Base-by-base conservation (phyloP, 805 yeast species). In the Kazachstania africana region DNA sequence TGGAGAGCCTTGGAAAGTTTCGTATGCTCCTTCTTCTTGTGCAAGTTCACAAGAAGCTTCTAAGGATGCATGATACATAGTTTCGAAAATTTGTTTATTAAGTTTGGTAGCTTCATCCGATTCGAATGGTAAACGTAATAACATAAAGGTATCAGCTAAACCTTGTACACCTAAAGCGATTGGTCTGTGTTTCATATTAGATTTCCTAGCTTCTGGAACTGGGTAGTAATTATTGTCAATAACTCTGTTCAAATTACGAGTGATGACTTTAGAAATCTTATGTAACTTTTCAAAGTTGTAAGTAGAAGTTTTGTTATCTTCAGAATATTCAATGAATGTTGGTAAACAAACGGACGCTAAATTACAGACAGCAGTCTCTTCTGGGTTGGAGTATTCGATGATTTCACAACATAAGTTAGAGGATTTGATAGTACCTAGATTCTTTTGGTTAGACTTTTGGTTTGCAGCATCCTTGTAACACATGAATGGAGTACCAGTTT, bases 91-190 rank as follows among this genome's bases (percentile, higher is more conserved):
- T 57, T 81, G 85, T 34, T 68, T 66, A 58, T 88, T 88, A 36
- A 88, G 64, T 34, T 61, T 57, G 48, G 68, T 69, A 9, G 97
- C 95, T 47, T 73, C 80, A 18, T 65, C 59, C n/a, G 94, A 78
- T 44, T 84, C 95, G 53, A 84, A 88, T n/a, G 95, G 88, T 36
- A 82, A 51, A 42, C 88, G 70, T 36, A 88, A 63, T 38, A 69
- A 65, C 65, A 82, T 69, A 55, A 87, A 88, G 0, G 76, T 66
- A 55, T 88, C 96, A n/a, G 96, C 95, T 30, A 88, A 65, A 31
- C 97, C 97, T 58, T 87, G 95, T 10, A 88, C 95, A 39, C 97
- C 97, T 23, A 88, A 62, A 5, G 96, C 95, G 43, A 88, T 70
- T 13, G 97, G 97, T 40, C 97, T 67, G 53, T 88, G 77, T 47